phyloP scores from a whole-genome alignment of 441 rosid genomes.

The Brassica balearica region DNA sequence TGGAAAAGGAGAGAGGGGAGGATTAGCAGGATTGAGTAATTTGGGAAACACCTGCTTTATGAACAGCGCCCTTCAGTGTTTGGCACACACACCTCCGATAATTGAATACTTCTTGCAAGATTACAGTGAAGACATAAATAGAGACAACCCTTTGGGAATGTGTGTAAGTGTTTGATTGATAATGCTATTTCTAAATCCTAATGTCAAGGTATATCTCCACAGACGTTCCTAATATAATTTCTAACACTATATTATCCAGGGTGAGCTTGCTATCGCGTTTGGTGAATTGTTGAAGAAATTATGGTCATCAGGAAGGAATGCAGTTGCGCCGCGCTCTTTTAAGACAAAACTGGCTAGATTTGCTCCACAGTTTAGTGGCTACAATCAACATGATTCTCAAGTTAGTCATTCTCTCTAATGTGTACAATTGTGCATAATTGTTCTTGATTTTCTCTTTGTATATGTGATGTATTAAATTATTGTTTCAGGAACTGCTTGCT shows the following conservation, averaged over 20 bases:
- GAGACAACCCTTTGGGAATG: conserved; percentile 74
- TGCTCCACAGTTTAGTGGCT: conserved; percentile 85
- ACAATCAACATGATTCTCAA: conserved; percentile 85
- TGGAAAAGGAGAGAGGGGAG: conserved; percentile 69
- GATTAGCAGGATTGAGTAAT: conserved; percentile 72
- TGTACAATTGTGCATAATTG: conserved; percentile 2
- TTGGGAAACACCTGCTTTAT: conserved; percentile 82
- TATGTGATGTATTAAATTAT: conserved; percentile 18
- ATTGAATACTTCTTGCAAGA: conserved; percentile 68
- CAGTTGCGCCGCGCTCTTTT: conserved; percentile 68
- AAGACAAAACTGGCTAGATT: conserved; percentile 77
- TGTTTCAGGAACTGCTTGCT: conserved; percentile 64
- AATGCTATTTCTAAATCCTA: conserved; percentile 38
- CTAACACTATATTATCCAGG: conserved; percentile 57
- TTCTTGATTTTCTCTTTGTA: conserved; percentile 1
- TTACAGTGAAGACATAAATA: conserved; percentile 61
- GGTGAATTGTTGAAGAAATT: conserved; percentile 66
- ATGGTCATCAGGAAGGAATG: conserved; percentile 66
- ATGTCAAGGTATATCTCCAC: neutral
- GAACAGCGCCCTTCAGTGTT: conserved; percentile 77
- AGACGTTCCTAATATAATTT: conserved; percentile 26
- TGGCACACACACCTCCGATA: conserved; percentile 72
- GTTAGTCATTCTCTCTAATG: conserved; percentile 47
- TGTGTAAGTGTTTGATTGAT: conserved; percentile 48
- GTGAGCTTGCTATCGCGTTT: conserved; percentile 77